Evolutionary conservation across 495 filamentous ascomycete species (phyloP).

Genomic region (Pyrenopolyporus hunteri): DNA sequence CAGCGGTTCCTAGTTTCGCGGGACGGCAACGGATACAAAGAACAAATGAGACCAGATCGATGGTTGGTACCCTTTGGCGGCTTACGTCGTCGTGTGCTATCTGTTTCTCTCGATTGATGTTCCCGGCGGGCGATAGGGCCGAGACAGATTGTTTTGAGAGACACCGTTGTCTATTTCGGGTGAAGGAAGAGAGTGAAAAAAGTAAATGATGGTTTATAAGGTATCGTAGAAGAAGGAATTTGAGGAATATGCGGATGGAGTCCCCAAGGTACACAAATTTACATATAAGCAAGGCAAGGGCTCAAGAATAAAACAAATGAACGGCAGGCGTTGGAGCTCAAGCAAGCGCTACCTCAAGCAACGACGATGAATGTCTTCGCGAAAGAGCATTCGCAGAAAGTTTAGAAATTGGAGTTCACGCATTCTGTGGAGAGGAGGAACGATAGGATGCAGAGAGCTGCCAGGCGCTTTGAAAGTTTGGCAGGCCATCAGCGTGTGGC

Average conservation of each 20-base stretch:
- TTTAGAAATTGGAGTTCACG: constrained; percentile 25
- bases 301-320: constrained; percentile 17
- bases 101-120: constrained; percentile 21
- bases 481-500: constrained; percentile 8
- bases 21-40: constrained; percentile 27
- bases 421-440: constrained; percentile 22
- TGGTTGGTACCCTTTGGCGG: constrained; percentile 20
- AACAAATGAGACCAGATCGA: constrained; percentile 35
- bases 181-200: constrained; percentile 1
- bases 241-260: constrained; percentile 1
- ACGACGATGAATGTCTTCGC: constrained; percentile 30
- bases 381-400: constrained; percentile 32
- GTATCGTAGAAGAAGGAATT: constrained; percentile 7
- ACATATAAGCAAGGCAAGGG: constrained; percentile 10
- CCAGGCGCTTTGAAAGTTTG: constrained; percentile 13
- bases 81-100: constrained; percentile 4
- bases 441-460: constrained; percentile 11
- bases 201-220: constrained; percentile 14
- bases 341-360: constrained; percentile 23
- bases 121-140: constrained; percentile 22
- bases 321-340: constrained; percentile 6
- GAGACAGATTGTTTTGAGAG: constrained; percentile 23
- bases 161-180: constrained; percentile 26
- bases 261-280: constrained; percentile 1
- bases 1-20: constrained; percentile 27